Evolutionary conservation across 2,329 filamentous ascomycete genomes (phyloP).

Genomic region (Pyrenophora teres): DNA sequence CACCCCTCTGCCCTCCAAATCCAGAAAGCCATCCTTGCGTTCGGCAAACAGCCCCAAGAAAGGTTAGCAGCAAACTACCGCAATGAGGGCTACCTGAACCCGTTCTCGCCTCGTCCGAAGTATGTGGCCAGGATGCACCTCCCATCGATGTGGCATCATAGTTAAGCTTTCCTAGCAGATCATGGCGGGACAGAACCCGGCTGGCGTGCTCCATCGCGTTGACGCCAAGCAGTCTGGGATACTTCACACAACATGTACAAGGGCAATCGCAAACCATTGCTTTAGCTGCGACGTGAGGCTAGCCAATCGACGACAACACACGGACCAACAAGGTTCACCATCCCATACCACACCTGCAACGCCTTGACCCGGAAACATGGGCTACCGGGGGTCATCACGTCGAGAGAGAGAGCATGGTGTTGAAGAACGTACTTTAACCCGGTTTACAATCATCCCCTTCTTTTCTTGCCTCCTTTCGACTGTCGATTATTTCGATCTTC

Average conservation of each 20-base stretch:
- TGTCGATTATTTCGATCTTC: constrained; percentile 10
- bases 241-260: constrained; percentile 19
- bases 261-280: constrained; percentile 6
- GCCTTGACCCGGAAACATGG: constrained; percentile 11
- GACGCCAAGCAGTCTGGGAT: constrained; percentile 31
- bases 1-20: too few relatives aligned
- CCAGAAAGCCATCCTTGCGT: not conserved
- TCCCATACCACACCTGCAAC: constrained; percentile 15
- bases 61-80: too few relatives aligned
- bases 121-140: constrained; percentile 5
- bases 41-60: too few relatives aligned
- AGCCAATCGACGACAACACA: constrained; percentile 16
- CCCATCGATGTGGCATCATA: constrained; percentile 6
- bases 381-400: constrained; percentile 11
- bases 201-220: constrained; percentile 10
- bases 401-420: not conserved
- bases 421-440: too few relatives aligned
- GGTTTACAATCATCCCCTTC: not conserved
- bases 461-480: constrained; percentile 1
- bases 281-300: constrained; percentile 7
- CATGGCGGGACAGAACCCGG: constrained; percentile 15
- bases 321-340: constrained; percentile 20
- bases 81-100: too few relatives aligned
- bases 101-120: not conserved
- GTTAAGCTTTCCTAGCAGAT: not conserved